Base-by-base conservation (phyloP, 2,329 filamentous ascomycete genomes). In the Shiraia sp. region DNA sequence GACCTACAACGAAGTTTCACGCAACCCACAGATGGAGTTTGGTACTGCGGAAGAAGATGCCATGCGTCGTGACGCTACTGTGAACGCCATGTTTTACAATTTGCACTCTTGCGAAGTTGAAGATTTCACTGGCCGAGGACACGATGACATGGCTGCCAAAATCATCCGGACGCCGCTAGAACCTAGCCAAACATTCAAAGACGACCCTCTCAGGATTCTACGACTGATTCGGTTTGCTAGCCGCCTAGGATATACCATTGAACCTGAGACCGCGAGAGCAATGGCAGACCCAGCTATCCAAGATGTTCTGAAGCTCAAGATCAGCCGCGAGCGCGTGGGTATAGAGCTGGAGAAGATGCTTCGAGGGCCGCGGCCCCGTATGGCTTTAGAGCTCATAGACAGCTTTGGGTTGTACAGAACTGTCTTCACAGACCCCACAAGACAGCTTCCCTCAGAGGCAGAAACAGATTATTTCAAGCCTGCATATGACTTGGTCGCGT, bases 81-180 rank as follows among this genome's bases (percentile, higher is more conserved):
- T 97, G 47, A 99, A 99, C 66, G 90, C 93, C 16, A 81, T 99
- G 49, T 97, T 97, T 72, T 97, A 93, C 75, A 97, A 97, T 58
- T 74, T 99, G 27, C 84, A 91, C 60, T 90, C 86, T 1, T 79
- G 82, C 24, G 59, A 79, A 44, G 80, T 97, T 25, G 92, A 97
- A 68, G 93, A 99, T 65, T 87, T 95, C 47, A 95, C 90, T 0
- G 79, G 80, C 6, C 72, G 68, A 27, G 92, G 93, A 0, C 73
- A 95, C 25, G 64, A 79, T 6, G 92, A 97, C 62, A 82, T 97
- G 81, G 68, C 77, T 24, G 73, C 76, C 2, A 80, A 81, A 47
- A 74, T 91, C 35, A 90, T 99, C 51, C 80, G 87, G 39, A 97
- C 93, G 3, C 92, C 92, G 1, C 72, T 97, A 29, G 86, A 90